Percentiles rank a stretch among this genome's conserved stretches.
These are phyloP conservation scores for Aspergillus steynii DNA, from an alignment of 495 filamentous ascomycete genomes.

Conservation along the genomic window DNA sequence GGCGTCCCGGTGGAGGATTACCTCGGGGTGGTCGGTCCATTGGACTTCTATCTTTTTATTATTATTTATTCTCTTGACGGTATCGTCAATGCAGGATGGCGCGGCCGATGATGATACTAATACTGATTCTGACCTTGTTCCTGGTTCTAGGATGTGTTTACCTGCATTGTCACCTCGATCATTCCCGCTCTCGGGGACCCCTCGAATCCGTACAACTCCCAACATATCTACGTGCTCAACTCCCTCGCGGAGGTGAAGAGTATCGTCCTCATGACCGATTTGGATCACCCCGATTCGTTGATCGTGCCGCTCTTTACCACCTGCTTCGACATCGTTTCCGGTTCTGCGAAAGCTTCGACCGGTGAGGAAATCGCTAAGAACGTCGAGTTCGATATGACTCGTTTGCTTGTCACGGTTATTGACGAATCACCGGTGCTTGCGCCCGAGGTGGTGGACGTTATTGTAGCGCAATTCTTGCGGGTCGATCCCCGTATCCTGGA, in stretches of 20 bases:
- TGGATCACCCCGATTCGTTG: conserved; percentile 74
- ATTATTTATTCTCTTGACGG: not conserved
- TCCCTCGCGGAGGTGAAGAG: conserved; percentile 93
- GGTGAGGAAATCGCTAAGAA: conserved; percentile 84
- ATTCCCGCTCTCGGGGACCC: conserved; percentile 86
- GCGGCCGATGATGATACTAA: not conserved
- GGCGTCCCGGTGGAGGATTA: not conserved
- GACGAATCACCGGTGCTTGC: conserved; percentile 85
- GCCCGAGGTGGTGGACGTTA: conserved; percentile 81
- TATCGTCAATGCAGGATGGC: not conserved
- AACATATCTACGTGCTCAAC: conserved; percentile 85
- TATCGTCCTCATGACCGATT: conserved; percentile 88
- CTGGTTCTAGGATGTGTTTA: conserved; percentile 79
- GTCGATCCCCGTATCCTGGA: conserved; percentile 64
- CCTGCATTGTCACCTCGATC: conserved; percentile 77
- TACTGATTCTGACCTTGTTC: conserved; percentile 10
- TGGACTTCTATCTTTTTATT: not conserved
- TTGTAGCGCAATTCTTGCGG: conserved; percentile 92
- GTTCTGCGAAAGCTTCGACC: conserved; percentile 66
- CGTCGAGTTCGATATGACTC: conserved; percentile 89
- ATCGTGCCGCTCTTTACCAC: conserved; percentile 76
- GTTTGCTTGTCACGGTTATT: conserved; percentile 77
- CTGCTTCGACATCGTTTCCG: conserved; percentile 92
- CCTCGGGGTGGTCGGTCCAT: too few species aligned
- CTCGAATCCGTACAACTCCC: conserved; percentile 84